These are phyloP conservation scores for Sclerotiophoma versabilis DNA, from an alignment of 2,329 filamentous ascomycete genomes.

Conservation along the genomic window DNA sequence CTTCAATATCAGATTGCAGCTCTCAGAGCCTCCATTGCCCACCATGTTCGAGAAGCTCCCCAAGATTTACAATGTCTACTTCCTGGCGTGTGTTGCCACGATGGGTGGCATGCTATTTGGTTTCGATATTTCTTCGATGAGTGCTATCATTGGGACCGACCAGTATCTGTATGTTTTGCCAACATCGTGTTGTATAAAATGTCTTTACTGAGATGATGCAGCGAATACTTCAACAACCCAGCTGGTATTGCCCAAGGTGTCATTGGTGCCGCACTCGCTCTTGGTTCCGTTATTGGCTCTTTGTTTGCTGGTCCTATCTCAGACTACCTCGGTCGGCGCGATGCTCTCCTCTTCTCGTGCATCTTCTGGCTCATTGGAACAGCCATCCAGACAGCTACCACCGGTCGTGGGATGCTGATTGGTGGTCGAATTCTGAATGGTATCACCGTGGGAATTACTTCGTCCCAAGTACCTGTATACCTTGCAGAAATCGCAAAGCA, in stretches of 20 bases:
- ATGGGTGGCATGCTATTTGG: slow-evolving; percentile 63
- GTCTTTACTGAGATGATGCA: slow-evolving; percentile 8
- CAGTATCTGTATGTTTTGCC: slow-evolving; percentile 53
- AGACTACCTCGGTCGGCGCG: slow-evolving; percentile 56
- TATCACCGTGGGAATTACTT: slow-evolving; percentile 53
- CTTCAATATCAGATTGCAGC: slow-evolving; percentile 7
- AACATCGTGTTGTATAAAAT: no score
- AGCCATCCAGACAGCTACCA: slow-evolving; percentile 52
- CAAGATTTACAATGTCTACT: slow-evolving; percentile 63
- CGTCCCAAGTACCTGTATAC: slow-evolving; percentile 55
- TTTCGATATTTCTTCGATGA: slow-evolving; percentile 65
- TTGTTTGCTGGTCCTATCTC: slow-evolving; percentile 59
- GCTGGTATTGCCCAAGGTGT: slow-evolving; percentile 57
- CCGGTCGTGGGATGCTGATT: slow-evolving; percentile 53
- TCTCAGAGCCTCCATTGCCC: slow-evolving; percentile 17
- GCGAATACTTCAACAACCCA: slow-evolving; percentile 60
- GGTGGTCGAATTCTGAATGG: slow-evolving; percentile 56
- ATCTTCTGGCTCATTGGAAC: slow-evolving; percentile 55
- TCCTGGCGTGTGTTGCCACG: slow-evolving; percentile 61
- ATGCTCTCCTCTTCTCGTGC: slow-evolving; percentile 58
- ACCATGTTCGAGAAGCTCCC: slow-evolving; percentile 50
- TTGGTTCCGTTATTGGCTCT: slow-evolving; percentile 58
- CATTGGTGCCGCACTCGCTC: slow-evolving; percentile 59
- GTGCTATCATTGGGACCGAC: slow-evolving; percentile 58
- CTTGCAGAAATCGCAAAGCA: slow-evolving; percentile 55